These are phyloP conservation scores for Pichia inconspicua DNA, from an alignment of 1,139 yeast genomes.

Conservation along the genomic window DNA sequence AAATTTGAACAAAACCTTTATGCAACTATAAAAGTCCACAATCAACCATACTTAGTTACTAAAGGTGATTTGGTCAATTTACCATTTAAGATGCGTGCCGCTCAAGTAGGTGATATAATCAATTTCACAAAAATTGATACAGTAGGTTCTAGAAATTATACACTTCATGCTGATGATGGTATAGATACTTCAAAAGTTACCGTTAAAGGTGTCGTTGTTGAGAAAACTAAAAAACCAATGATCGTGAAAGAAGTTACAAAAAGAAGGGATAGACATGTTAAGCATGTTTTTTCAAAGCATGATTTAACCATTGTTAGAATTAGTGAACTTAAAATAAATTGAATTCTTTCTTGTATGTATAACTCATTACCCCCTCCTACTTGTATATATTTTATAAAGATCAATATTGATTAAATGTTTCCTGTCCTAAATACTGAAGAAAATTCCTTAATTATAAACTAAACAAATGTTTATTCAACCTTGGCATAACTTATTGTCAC, in stretches of 20 bases:
- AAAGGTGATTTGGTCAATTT: conserved; percentile 78
- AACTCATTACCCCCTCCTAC: neutral
- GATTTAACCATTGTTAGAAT: conserved; percentile 76
- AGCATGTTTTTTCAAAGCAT: conserved; percentile 73
- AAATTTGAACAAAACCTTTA: conserved; percentile 64
- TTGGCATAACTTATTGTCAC: too few species aligned
- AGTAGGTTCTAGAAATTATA: conserved; percentile 79
- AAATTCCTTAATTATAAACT: too few species aligned
- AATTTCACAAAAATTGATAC: conserved; percentile 67
- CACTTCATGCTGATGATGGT: conserved; percentile 45
- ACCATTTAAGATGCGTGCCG: conserved; percentile 70
- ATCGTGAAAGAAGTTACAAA: conserved; percentile 59
- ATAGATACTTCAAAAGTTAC: conserved; percentile 48
- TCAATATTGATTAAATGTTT: neutral
- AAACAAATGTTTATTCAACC: too few species aligned
- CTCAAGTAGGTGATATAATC: conserved; percentile 73
- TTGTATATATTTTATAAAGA: neutral
- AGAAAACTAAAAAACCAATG: conserved; percentile 79
- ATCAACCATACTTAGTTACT: conserved; percentile 82
- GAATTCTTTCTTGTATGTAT: neutral
- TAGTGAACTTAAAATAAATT: conserved; percentile 52
- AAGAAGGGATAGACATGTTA: conserved; percentile 76
- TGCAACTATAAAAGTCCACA: conserved; percentile 76
- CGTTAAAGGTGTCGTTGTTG: conserved; percentile 73
- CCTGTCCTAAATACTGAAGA: too few species aligned